These are phyloP conservation scores for Ceratonia siliqua DNA, from an alignment of 306 rosid genomes.

Conservation along the genomic window DNA sequence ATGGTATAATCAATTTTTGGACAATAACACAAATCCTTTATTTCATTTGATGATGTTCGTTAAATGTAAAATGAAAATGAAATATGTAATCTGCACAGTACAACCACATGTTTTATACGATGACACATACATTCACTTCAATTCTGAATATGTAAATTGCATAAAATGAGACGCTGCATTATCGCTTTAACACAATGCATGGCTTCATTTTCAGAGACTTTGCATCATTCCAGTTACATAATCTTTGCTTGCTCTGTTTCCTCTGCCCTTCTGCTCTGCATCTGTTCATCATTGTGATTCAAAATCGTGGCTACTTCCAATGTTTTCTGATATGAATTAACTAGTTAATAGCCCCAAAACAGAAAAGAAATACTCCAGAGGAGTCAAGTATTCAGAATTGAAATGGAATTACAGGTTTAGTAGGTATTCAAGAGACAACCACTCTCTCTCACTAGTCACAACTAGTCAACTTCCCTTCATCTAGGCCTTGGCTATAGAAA, in stretches of 20 bases:
- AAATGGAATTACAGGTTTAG: no score
- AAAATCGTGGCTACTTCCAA: slow-evolving; percentile 33
- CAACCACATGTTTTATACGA: neutral
- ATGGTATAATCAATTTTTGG: no score
- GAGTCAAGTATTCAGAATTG: no score
- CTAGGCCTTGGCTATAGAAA: no score
- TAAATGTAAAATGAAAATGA: slow-evolving; percentile 9
- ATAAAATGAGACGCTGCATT: neutral
- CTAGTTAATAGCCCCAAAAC: no score
- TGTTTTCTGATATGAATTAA: no score
- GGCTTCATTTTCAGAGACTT: neutral
- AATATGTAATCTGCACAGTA: no score
- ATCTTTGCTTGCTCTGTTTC: slow-evolving; percentile 23
- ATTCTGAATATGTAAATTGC: neutral
- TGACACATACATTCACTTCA: neutral
- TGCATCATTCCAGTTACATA: slow-evolving; percentile 4
- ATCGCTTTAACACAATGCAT: slow-evolving; percentile 9
- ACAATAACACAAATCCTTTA: neutral
- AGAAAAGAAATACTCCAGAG: no score
- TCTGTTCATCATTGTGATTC: neutral
- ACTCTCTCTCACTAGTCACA: no score
- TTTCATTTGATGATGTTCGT: neutral
- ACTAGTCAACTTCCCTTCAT: no score
- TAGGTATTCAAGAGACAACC: no score
- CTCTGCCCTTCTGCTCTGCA: slow-evolving; percentile 5